A percentile compares a stretch with the other conserved stretches of the same genome.
Evolutionary conservation across 1,139 yeast genomes (phyloP).

Genomic region (Suhomyces bokatorum): DNA sequence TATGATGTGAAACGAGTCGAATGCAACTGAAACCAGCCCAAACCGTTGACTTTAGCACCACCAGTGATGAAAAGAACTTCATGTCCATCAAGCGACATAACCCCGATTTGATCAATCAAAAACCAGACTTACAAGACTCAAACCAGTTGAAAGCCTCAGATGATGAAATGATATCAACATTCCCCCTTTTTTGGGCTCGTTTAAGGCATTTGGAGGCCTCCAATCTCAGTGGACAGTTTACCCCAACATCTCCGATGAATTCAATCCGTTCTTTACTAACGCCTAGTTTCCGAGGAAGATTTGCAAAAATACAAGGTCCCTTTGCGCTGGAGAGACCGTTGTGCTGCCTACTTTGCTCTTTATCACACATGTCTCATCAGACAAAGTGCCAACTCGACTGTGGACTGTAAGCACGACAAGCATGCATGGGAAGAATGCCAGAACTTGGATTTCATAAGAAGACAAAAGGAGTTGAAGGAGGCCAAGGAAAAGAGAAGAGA

Average conservation of each 20-base stretch:
- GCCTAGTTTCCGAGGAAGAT: conserved; percentile 74
- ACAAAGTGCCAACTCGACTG: conserved; percentile 47
- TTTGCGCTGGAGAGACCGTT: conserved; percentile 80
- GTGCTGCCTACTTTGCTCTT: conserved; percentile 73
- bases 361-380: conserved; percentile 50
- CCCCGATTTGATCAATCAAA: too few relatives aligned
- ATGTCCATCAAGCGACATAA: too few relatives aligned
- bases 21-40: background rate
- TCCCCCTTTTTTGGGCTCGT: background rate
- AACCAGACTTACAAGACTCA: too few relatives aligned
- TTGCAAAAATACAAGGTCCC: conserved; percentile 82
- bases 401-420: conserved; percentile 73
- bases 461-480: conserved; percentile 70
- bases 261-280: conserved; percentile 13
- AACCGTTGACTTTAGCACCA: background rate
- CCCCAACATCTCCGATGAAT: too few relatives aligned
- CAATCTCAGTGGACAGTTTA: too few relatives aligned
- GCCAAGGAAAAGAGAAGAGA: conserved; percentile 43
- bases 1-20: too few relatives aligned
- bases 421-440: conserved; percentile 87
- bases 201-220: background rate
- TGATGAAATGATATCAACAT: too few relatives aligned
- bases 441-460: conserved; percentile 77
- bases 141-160: too few relatives aligned
- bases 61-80: too few relatives aligned